These are phyloP conservation scores for Alloteropsis angusta DNA, from an alignment of 202 grass and related monocot genomes.

Conservation along the genomic window DNA sequence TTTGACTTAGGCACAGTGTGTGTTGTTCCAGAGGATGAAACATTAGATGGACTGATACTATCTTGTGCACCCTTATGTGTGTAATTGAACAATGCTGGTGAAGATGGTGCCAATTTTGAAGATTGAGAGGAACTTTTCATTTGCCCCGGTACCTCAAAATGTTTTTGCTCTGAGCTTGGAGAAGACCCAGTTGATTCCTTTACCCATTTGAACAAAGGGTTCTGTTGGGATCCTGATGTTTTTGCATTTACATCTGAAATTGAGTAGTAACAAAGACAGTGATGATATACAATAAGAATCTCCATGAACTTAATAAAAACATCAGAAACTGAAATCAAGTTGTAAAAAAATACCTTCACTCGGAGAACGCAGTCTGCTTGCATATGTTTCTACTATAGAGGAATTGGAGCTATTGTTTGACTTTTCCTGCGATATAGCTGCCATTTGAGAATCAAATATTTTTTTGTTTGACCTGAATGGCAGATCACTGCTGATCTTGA, in stretches of 20 bases:
- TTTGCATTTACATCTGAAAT: conserved; percentile 41
- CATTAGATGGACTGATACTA: conserved; percentile 28
- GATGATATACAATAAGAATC: conserved; percentile 24
- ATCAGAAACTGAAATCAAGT: not conserved
- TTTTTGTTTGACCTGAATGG: conserved; percentile 78
- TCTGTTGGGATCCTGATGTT: conserved; percentile 39
- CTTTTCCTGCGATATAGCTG: conserved; percentile 42
- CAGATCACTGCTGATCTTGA: conserved; percentile 54
- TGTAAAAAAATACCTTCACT: conserved; percentile 41
- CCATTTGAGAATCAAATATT: conserved; percentile 69
- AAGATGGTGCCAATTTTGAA: conserved; percentile 39
- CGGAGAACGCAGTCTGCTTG: conserved; percentile 35
- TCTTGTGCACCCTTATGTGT: conserved; percentile 33
- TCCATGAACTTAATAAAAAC: conserved; percentile 6
- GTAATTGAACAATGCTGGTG: conserved; percentile 17
- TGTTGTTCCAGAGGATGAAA: conserved; percentile 26
- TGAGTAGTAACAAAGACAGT: conserved; percentile 16
- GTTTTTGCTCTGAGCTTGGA: conserved; percentile 40
- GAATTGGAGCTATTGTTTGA: conserved; percentile 23
- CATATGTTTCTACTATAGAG: conserved; percentile 44
- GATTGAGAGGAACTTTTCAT: conserved; percentile 34
- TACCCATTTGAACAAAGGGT: conserved; percentile 76
- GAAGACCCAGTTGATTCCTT: conserved; percentile 49
- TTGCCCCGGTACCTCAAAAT: conserved; percentile 37
- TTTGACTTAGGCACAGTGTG: conserved; percentile 29